phyloP scores from a whole-genome alignment of 1,139 yeast species.

The Zygoascus meyerae region DNA sequence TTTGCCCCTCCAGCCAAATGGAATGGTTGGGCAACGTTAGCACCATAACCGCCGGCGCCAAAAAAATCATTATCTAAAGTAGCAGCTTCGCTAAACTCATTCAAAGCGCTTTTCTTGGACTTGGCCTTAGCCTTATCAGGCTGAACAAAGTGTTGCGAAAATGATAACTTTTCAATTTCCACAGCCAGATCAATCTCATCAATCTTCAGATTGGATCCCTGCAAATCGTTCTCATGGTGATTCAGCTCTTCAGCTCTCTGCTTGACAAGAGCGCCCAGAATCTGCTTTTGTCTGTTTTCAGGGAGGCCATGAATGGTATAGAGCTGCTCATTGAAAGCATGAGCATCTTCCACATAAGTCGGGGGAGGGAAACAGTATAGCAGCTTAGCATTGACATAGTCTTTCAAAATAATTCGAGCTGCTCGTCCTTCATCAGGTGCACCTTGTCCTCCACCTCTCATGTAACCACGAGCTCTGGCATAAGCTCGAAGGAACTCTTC shows the following conservation, averaged over 20 bases:
- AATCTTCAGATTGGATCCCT: constrained; percentile 27
- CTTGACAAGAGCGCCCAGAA: constrained; percentile 30
- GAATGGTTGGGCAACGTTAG: constrained; percentile 65
- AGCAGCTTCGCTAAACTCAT: constrained; percentile 11
- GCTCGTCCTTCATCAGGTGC: constrained; percentile 97
- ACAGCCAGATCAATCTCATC: constrained; percentile 57
- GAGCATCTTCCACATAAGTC: constrained; percentile 33
- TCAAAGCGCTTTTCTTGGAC: background rate
- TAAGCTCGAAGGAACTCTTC: constrained; percentile 85
- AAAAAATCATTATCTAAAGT: constrained; percentile 75
- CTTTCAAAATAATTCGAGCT: constrained; percentile 85
- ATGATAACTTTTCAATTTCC: constrained; percentile 67
- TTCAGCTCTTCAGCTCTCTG: constrained; percentile 26
- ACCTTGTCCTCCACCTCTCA: constrained; percentile 80
- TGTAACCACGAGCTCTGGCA: constrained; percentile 94
- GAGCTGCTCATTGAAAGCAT: constrained; percentile 63
- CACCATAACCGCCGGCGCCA: constrained; percentile 56
- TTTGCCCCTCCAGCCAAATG: constrained; percentile 37
- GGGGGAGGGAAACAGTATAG: constrained; percentile 90
- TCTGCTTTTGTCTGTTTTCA: constrained; percentile 67
- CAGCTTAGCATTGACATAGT: constrained; percentile 88
- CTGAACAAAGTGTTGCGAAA: constrained; percentile 55
- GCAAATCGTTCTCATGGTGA: constrained; percentile 50
- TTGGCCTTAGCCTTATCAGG: background rate
- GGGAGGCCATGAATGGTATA: constrained; percentile 57